Evolutionary conservation across 2,329 filamentous ascomycete species (phyloP).

Genomic region (Cercospora nicotianae): DNA sequence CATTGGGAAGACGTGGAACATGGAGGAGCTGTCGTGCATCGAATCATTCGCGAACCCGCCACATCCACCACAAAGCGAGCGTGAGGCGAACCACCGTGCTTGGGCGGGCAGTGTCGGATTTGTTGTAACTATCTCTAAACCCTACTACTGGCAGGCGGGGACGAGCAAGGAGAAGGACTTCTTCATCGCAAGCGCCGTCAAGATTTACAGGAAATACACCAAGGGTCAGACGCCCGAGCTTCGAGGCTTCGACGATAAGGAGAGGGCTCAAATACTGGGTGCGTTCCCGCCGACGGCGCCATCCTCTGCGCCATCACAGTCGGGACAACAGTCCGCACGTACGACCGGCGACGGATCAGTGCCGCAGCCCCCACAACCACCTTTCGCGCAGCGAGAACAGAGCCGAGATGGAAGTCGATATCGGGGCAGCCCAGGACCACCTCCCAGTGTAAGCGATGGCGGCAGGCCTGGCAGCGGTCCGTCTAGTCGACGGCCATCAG

Average conservation of each 20-base stretch:
- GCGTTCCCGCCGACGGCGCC: slow-evolving; percentile 24
- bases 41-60: slow-evolving; percentile 68
- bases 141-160: slow-evolving; percentile 95
- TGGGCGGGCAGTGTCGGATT: slow-evolving; percentile 87
- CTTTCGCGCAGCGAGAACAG: slow-evolving; percentile 36
- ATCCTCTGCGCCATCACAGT: slow-evolving; percentile 12
- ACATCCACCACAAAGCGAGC: slow-evolving; percentile 53
- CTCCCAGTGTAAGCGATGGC: slow-evolving; percentile 31
- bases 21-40: slow-evolving; percentile 83
- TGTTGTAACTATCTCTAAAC: slow-evolving; percentile 82
- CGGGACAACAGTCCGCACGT: slow-evolving; percentile 1
- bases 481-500: slow-evolving; percentile 25
- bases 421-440: slow-evolving; percentile 35
- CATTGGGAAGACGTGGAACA: slow-evolving; percentile 96
- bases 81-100: slow-evolving; percentile 62
- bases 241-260: slow-evolving; percentile 75
- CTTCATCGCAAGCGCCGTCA: slow-evolving; percentile 93
- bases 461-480: slow-evolving; percentile 22
- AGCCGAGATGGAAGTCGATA: slow-evolving; percentile 36
- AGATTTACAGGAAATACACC: slow-evolving; percentile 96
- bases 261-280: slow-evolving; percentile 73
- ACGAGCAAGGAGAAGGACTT: slow-evolving; percentile 97
- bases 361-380: slow-evolving; percentile 35
- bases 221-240: slow-evolving; percentile 78
- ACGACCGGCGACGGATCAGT: slow-evolving; percentile 20